phyloP scores from a whole-genome alignment of 768 basidiomycete genomes.

The Phylloporus arenicola region DNA sequence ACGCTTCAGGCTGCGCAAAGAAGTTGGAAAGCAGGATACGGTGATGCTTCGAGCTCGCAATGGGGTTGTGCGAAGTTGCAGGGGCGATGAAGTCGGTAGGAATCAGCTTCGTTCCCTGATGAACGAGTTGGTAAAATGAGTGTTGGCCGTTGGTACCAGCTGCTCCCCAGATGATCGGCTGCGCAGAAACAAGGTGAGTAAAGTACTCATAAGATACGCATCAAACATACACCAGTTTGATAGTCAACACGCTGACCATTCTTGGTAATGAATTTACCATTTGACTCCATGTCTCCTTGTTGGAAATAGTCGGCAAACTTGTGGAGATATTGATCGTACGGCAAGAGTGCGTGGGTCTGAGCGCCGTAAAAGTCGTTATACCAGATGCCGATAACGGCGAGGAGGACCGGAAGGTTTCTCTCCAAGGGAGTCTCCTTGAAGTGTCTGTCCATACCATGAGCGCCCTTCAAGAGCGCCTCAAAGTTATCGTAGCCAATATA shows the following conservation, averaged over 20 bases:
- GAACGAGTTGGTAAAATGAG: slow-evolving; percentile 97
- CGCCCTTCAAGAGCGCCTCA: slow-evolving; percentile 81
- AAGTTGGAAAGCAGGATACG: slow-evolving; percentile 96
- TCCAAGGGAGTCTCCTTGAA: slow-evolving; percentile 87
- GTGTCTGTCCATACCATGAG: slow-evolving; percentile 97
- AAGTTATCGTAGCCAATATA: slow-evolving; percentile 95
- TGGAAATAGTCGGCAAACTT: slow-evolving; percentile 99
- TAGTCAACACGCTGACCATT: slow-evolving; percentile 88
- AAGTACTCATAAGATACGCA: neutral
- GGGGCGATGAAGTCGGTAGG: slow-evolving; percentile 92
- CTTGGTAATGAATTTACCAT: slow-evolving; percentile 96
- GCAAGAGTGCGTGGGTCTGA: slow-evolving; percentile 92
- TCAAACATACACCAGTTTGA: slow-evolving; percentile 82
- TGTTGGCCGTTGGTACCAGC: slow-evolving; percentile 98
- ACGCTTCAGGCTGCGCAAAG: slow-evolving; percentile 96
- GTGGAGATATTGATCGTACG: slow-evolving; percentile 98
- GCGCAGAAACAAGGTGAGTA: neutral
- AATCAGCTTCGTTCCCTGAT: slow-evolving; percentile 90
- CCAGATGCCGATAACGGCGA: slow-evolving; percentile 92
- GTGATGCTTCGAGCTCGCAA: slow-evolving; percentile 85
- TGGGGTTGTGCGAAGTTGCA: slow-evolving; percentile 85
- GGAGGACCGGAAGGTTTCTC: slow-evolving; percentile 84
- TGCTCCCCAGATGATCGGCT: slow-evolving; percentile 99
- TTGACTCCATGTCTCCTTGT: slow-evolving; percentile 99
- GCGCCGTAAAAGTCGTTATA: slow-evolving; percentile 98